Percentiles rank a stretch among this genome's conserved stretches.
Evolutionary conservation across 164 flowering plant species (phyloP).

Genomic region (Piper longum): DNA sequence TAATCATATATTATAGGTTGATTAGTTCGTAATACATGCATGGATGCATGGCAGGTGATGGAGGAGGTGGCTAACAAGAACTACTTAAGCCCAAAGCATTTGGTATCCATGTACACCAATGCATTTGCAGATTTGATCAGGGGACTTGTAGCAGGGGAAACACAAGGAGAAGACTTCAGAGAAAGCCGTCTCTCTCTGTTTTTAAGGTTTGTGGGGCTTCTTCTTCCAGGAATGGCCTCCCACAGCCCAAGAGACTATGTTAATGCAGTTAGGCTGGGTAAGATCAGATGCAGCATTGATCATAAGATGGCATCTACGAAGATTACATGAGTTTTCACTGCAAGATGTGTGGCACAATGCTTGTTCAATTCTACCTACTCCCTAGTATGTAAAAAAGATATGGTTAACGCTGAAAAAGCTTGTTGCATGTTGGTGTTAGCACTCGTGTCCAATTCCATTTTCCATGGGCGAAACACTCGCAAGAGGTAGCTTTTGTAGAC

Average conservation of each 20-base stretch:
- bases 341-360: too few species aligned
- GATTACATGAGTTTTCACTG: constrained; percentile 1
- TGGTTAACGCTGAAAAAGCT: too few species aligned
- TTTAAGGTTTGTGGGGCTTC: constrained; percentile 3
- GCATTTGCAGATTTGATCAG: constrained; percentile 9
- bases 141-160: constrained; percentile 2
- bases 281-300: constrained; percentile 2
- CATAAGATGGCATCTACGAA: constrained; percentile 1
- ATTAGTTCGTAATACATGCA: background rate
- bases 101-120: constrained; percentile 5
- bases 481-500: too few species aligned
- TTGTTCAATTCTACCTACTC: too few species aligned
- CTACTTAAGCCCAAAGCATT: constrained; percentile 6
- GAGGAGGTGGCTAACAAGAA: constrained; percentile 15
- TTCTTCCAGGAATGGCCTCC: constrained; percentile 11
- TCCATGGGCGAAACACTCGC: too few species aligned
- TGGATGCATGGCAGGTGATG: constrained; percentile 12
- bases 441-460: too few species aligned
- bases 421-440: too few species aligned
- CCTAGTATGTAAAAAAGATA: too few species aligned
- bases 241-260: constrained; percentile 22
- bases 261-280: constrained; percentile 9
- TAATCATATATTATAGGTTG: background rate
- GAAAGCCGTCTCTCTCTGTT: constrained; percentile 5
- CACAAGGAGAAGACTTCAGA: constrained; percentile 4